Evolutionary conservation across 345 rosid species (phyloP), one percentile per base, ranked within the genome.

Genomic region (Eucalyptus shirleyi): DNA sequence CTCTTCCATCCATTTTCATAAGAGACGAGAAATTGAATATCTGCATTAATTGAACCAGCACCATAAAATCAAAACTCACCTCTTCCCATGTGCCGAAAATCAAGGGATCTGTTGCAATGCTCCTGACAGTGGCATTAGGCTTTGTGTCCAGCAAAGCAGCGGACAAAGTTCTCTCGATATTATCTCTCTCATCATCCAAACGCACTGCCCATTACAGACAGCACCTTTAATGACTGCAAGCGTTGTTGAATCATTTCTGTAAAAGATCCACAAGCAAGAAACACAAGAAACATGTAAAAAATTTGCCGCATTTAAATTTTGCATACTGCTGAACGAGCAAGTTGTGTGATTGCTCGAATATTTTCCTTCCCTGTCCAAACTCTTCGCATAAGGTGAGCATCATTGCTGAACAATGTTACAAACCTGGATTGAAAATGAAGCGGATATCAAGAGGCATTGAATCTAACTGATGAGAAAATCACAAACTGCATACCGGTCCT

Each of bases 351-450:
- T 67, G 97, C 97, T 90, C 97, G 95, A 93, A 98, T 96, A 91
- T 98, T 98, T 94, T 98, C 99, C 59, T 96, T 98, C 91, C 99
- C 99, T 32, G 96, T 97, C 99, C 99, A 96, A 88, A 98, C 93
- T 69, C 99, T 97, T n/a, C 96, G 98, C 99, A 98, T 96, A 89
- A 95, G 95, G 90, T 97, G 95, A 87, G 98, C 90, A 94, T 98
- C 99, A 90, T 95, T 94, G 94, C 98, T 94, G 90, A 97, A 97
- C 89, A 97, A 91, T 89, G 92, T 94, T 81, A 98, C 90, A 94
- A 97, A 98, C 94, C 99, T 97, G 96, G 37, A 89, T 30, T 86
- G 87, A 89, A 90, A 86, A 86, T 49, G 56, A 50, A 50, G 32
- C 59, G 55, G 86, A 26, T 17, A 40, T 40, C 47, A 56, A 42